Conservation (phyloP, 1,139 yeast species). For the Taphrina deformans region DNA sequence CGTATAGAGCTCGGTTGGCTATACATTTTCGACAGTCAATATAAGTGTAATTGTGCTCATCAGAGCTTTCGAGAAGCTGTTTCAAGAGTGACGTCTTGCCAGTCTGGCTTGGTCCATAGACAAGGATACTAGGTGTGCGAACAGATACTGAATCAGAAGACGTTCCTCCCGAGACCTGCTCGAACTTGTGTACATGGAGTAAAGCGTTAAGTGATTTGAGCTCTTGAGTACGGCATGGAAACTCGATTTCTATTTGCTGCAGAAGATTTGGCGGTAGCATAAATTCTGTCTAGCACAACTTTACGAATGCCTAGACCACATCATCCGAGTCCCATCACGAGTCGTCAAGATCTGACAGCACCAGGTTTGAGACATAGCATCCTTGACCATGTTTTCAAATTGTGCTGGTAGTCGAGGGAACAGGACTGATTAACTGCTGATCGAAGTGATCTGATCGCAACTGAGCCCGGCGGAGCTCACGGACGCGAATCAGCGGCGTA, state of each 20-base stretch:
- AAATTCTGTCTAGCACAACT: too few species aligned
- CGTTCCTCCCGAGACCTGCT: background rate
- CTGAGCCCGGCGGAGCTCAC: background rate
- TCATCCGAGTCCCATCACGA: too few species aligned
- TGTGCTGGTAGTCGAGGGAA: too few species aligned
- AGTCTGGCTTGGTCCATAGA: conserved; percentile 18
- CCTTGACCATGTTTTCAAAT: too few species aligned
- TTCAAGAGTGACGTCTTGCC: conserved; percentile 11
- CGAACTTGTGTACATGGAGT: background rate
- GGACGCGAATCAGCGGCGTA: conserved; percentile 3
- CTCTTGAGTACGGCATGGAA: conserved; percentile 1
- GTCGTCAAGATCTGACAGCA: too few species aligned
- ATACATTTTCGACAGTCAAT: conserved; percentile 12
- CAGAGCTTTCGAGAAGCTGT: background rate
- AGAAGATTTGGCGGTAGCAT: conserved; percentile 2
- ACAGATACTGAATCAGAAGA: background rate
- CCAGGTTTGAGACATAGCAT: too few species aligned
- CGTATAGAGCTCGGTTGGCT: conserved; percentile 8
- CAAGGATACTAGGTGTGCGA: conserved; percentile 5
- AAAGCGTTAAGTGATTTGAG: conserved; percentile 2
- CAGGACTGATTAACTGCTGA: background rate
- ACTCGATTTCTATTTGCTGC: background rate
- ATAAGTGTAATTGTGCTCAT: background rate
- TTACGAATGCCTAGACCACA: too few species aligned
- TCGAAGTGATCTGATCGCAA: background rate